Base-by-base conservation (phyloP, 805 yeast species). In the Ogataea ganodermae region DNA sequence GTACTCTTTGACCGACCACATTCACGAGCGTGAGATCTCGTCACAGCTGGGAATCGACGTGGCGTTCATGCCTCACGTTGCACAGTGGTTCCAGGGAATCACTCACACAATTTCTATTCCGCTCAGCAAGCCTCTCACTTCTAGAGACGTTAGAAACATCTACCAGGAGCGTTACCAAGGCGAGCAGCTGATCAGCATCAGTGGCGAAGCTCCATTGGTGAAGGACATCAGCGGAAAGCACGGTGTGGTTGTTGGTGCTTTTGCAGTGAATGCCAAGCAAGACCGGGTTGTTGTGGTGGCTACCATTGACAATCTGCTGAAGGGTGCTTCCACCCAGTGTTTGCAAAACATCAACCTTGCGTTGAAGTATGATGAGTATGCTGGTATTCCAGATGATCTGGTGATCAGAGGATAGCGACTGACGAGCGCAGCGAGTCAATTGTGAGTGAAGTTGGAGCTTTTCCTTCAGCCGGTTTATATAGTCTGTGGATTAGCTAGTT, bases 281-380 rank as follows among this genome's bases (percentile, higher is more conserved):
- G 85, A 89, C 71, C 83, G 99, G 67, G 95, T 90, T 18, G 98
- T 94, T 20, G 75, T 94, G 45, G 94, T 92, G 45, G 96, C 97
- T 18, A 90, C 97, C 4, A 92, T 94, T 59, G 99, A 94, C 66
- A 94, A 94, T 68, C 75, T 94, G 63, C 78, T 94, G 64, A 94
- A 94, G 75, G 99, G 99, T 56, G 99, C 99, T 36, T 96, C 97
- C 38, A 94, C 99, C 14, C 99, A 94, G 72, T 92, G 98, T 72
- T 69, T 94, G 67, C 99, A 94, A 71, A 94, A 94, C 74, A 87
- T 95, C 68, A 94, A 94, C 69, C 75, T 94, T 68, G 86, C 89
- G 5, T 72, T 86, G 73, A 91, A 91, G 20, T 94, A 89, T 68
- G 92, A 87, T 41, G 99, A 94, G 72, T 92, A 86, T 63, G 97